Percentiles rank a stretch among this genome's conserved stretches.
phyloP scores from a whole-genome alignment of 1,139 yeast genomes.

The Pichia kudriavzevii region DNA sequence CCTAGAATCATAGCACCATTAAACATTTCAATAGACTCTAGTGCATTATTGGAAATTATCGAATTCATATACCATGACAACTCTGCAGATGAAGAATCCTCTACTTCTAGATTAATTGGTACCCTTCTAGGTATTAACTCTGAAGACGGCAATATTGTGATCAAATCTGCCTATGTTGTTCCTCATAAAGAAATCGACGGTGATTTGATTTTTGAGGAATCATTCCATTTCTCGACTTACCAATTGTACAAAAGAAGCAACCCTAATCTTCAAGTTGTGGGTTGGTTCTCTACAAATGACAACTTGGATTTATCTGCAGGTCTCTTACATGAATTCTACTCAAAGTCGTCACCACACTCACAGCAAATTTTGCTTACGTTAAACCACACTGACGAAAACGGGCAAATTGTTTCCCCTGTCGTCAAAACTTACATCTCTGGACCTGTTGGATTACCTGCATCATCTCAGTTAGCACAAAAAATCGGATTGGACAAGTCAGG shows the following conservation, averaged over 20 bases:
- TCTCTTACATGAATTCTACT: conserved; percentile 79
- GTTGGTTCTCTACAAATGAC: conserved; percentile 77
- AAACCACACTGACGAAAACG: conserved; percentile 35
- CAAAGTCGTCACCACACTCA: conserved; percentile 63
- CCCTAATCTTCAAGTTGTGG: conserved; percentile 73
- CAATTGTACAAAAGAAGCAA: conserved; percentile 72
- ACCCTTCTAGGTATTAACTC: conserved; percentile 76
- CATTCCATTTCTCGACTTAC: conserved; percentile 63
- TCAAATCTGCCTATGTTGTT: conserved; percentile 73
- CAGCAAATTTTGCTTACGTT: conserved; percentile 71
- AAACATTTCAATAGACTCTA: conserved; percentile 50
- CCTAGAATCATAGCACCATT: conserved; percentile 34
- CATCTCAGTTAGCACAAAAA: conserved; percentile 32
- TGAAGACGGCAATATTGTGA: conserved; percentile 76
- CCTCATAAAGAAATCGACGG: conserved; percentile 80
- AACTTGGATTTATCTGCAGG: conserved; percentile 69
- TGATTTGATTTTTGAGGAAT: conserved; percentile 65
- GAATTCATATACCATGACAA: conserved; percentile 46
- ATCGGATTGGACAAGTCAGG: conserved; percentile 43
- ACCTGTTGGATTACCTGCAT: conserved; percentile 51
- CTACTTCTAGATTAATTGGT: conserved; percentile 63
- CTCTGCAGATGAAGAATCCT: conserved; percentile 25
- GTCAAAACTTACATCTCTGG: conserved; percentile 71
- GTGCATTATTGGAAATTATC: conserved; percentile 67
- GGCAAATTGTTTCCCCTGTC: conserved; percentile 36